Conservation (phyloP, 495 filamentous ascomycete genomes). For the Astrocystis sublimbata region DNA sequence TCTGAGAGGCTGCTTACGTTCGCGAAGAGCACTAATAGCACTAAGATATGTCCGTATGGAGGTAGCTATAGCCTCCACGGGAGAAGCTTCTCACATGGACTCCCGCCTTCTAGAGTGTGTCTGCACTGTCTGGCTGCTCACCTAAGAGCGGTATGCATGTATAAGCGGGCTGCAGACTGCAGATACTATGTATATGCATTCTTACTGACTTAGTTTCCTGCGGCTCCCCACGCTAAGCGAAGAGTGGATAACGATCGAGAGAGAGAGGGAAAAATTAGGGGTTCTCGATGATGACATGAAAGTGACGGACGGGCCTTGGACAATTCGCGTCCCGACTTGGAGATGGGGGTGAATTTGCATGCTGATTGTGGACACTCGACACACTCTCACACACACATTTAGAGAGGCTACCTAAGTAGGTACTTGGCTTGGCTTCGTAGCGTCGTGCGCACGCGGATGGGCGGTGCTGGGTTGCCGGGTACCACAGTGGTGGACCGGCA, state of each 20-base stretch:
- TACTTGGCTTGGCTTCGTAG: neutral
- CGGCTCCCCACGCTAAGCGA: conserved; percentile 1
- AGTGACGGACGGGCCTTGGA: neutral
- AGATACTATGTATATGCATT: no score
- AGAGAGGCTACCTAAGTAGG: no score
- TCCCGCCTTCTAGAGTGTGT: conserved; percentile 3
- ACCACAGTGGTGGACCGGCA: conserved; percentile 14
- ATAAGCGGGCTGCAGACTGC: neutral
- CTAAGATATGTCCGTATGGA: no score
- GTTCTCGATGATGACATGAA: neutral
- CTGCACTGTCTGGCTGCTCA: conserved; percentile 8
- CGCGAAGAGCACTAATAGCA: neutral
- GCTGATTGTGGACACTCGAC: conserved; percentile 11
- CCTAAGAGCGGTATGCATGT: conserved; percentile 20
- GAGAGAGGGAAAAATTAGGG: neutral
- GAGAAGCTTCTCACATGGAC: neutral
- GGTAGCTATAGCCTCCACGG: conserved; percentile 1
- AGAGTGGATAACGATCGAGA: conserved; percentile 5
- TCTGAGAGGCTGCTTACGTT: conserved; percentile 11
- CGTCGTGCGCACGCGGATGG: neutral
- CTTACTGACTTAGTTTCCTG: neutral
- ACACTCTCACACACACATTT: no score
- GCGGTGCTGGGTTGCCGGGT: conserved; percentile 20
- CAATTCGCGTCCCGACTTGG: no score
- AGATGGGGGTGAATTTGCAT: neutral